Percentiles rank a stretch among this genome's conserved stretches.
Conservation (phyloP, 257 asterid genomes). For the Nicotiana tomentosiformis region DNA sequence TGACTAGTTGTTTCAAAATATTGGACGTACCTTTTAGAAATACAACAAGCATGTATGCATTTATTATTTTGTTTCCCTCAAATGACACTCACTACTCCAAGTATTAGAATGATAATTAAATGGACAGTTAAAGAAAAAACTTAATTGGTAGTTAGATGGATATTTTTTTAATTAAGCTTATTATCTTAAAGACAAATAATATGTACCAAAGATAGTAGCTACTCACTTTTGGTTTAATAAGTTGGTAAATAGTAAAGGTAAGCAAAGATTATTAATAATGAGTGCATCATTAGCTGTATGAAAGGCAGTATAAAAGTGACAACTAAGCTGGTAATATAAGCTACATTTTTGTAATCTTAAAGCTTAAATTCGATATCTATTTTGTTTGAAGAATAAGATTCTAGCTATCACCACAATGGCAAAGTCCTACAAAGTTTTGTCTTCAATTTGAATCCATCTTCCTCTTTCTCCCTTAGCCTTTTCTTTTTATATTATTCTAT, state of each 20-base stretch:
- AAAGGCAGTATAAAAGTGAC: not conserved
- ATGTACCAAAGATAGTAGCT: not conserved
- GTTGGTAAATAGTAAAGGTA: not conserved
- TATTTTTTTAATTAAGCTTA: no score
- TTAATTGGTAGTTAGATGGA: not conserved
- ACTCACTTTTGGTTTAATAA: not conserved
- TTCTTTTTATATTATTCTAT: not conserved
- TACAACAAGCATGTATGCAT: no score
- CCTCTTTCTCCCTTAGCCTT: not conserved
- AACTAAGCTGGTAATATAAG: not conserved
- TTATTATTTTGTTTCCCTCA: no score
- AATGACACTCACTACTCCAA: no score
- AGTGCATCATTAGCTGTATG: not conserved
- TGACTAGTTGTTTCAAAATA: no score
- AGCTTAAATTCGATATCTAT: not conserved
- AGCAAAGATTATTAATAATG: not conserved
- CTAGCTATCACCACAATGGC: not conserved
- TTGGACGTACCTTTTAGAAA: no score
- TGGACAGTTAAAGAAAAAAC: no score
- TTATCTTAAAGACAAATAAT: no score
- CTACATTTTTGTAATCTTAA: not conserved
- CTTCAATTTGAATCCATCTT: slow-evolving; percentile 5
- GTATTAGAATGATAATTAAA: not conserved
- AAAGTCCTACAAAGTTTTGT: not conserved
- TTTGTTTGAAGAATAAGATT: slow-evolving; percentile 5